Conservation (phyloP, 306 rosid genomes). For the Cicer bijugum region DNA sequence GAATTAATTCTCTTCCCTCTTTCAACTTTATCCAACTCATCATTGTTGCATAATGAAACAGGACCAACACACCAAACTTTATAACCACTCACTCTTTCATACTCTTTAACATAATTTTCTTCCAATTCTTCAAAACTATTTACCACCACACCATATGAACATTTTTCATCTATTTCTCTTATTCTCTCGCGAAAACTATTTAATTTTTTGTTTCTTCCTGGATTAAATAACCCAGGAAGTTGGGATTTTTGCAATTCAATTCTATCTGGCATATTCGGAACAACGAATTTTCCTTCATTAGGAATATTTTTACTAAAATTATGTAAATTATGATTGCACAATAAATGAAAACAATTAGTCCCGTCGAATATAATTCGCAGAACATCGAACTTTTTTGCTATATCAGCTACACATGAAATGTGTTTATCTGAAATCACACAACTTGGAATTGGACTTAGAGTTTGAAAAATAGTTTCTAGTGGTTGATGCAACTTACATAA, state of each 20-base stretch:
- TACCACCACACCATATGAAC: conserved; percentile 46
- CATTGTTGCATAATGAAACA: conserved; percentile 47
- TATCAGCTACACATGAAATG: conserved; percentile 46
- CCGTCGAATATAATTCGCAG: conserved; percentile 51
- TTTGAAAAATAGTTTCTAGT: conserved; percentile 38
- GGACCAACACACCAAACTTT: conserved; percentile 64
- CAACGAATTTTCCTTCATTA: conserved; percentile 34
- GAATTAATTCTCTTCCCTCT: conserved; percentile 52
- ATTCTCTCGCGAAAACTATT: conserved; percentile 14
- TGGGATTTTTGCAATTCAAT: conserved; percentile 41
- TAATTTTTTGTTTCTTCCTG: background rate
- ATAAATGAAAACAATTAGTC: conserved; percentile 31
- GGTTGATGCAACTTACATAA: conserved; percentile 47
- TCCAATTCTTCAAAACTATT: conserved; percentile 57
- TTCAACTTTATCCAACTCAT: conserved; percentile 42
- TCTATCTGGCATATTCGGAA: conserved; percentile 42
- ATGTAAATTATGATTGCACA: conserved; percentile 36
- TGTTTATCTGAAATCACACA: conserved; percentile 52
- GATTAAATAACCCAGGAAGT: conserved; percentile 35
- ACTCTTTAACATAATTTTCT: conserved; percentile 41
- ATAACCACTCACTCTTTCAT: conserved; percentile 4
- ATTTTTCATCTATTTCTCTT: background rate
- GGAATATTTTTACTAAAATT: conserved; percentile 30
- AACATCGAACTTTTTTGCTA: conserved; percentile 41
- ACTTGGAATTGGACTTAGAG: conserved; percentile 42